Base-by-base conservation (phyloP, 805 yeast genomes). In the Brettanomyces nanus region DNA sequence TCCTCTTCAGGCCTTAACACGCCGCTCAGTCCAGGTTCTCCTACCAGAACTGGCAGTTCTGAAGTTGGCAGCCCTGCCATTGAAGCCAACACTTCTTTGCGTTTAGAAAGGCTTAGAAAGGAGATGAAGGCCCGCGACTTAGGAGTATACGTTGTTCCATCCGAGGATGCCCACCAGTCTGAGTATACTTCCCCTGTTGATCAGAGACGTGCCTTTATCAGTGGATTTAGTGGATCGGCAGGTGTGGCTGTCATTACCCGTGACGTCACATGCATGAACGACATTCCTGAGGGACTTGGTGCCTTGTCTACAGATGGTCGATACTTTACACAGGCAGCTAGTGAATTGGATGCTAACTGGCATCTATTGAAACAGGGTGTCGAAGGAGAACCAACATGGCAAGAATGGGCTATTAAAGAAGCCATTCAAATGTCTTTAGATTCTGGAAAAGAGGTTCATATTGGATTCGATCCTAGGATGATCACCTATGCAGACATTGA, bases 141-240 rank as follows among this genome's bases (percentile, higher is more conserved):
- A 28, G 85, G 80, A 9, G 79, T 85, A 25, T 90, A 92, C 57
- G 67, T 74, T 11, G 42, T 62, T 14, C 80, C 80, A 6, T 69
- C 77, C 7, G 80, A 75, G 53, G 83, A 76, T 55, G 75, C 71
- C 36, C 83, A 76, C 54, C 82, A 75, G 55, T 65, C 73, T n/a
- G 82, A 76, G 51, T 75, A 75, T 45, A 74, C 75, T 19, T 63
- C 78, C 1, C 47, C 66, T 3, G 58, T 59, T 34, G 82, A 76
- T 49, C 77, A 75, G 51, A 66, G 73, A 47, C 56, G 81, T 48
- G 63, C 69, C 22, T 76, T 73, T 42, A 72, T 76, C 28, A 63
- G 72, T 30, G 83, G 83, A 0, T 76, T 76, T 52, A 66, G 65
- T 43, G 83, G 83, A 15, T 67, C 75, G 43, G 77, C 80, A 6